Conservation (phyloP, 768 basidiomycete species). For the Trametes villosa region DNA sequence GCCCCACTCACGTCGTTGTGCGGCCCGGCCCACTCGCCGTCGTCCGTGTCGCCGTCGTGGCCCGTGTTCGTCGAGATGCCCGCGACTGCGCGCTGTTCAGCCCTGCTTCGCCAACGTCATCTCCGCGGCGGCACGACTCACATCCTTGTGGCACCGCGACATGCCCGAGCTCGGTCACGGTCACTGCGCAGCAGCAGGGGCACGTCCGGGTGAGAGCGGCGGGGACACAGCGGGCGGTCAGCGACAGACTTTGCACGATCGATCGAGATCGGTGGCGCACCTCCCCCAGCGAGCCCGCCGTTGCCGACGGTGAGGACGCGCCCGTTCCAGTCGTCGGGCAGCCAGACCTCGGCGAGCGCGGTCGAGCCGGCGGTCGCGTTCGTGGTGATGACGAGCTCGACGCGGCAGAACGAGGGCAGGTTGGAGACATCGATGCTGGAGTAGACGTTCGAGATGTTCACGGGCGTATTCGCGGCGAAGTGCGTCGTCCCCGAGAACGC, state of each 20-base stretch:
- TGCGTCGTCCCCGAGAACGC: slow-evolving; percentile 16
- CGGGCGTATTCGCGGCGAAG: slow-evolving; percentile 21
- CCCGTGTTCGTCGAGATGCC: slow-evolving; percentile 33
- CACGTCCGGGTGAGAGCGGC: too few species aligned
- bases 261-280: slow-evolving; percentile 16
- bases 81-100: slow-evolving; percentile 21
- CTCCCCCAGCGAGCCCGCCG: slow-evolving; percentile 35
- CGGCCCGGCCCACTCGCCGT: slow-evolving; percentile 29
- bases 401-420: slow-evolving; percentile 32
- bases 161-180: slow-evolving; percentile 28
- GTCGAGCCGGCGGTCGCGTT: slow-evolving; percentile 29
- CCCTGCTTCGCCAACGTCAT: neutral
- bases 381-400: slow-evolving; percentile 30
- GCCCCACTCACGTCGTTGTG: slow-evolving; percentile 30
- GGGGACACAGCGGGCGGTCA: neutral
- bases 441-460: slow-evolving; percentile 27
- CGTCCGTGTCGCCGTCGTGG: slow-evolving; percentile 18
- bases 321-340: slow-evolving; percentile 37
- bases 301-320: slow-evolving; percentile 36
- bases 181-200: too few species aligned
- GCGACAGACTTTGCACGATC: neutral
- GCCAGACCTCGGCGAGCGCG: slow-evolving; percentile 34
- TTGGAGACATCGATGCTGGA: slow-evolving; percentile 27
- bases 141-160: slow-evolving; percentile 31
- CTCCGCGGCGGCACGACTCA: slow-evolving; percentile 17